Conservation (phyloP, 768 basidiomycete species). For the Lactarius hatsudake region DNA sequence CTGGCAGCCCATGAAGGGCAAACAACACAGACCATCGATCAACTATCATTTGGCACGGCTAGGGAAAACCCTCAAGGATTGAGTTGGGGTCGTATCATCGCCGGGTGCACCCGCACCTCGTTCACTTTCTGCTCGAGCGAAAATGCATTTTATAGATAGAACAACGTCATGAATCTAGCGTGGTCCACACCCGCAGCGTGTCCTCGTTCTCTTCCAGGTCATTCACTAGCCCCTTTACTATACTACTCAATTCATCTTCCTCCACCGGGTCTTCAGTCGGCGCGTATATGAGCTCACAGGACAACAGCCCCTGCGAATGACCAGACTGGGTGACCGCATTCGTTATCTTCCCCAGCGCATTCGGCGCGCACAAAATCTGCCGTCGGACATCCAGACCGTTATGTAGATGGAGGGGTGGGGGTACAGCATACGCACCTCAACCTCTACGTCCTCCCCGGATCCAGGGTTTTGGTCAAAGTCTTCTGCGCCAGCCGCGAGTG, state of each 20-base stretch:
- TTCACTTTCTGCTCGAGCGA: neutral
- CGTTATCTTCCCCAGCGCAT: constrained; percentile 20
- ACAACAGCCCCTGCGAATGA: constrained; percentile 20
- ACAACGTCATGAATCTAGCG: constrained; percentile 17
- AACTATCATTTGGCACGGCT: constrained; percentile 88
- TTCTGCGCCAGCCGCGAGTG: constrained; percentile 23
- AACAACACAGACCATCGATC: constrained; percentile 70
- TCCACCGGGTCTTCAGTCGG: constrained; percentile 30
- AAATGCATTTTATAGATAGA: neutral
- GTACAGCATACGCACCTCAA: constrained; percentile 16
- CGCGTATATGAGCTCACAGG: constrained; percentile 24
- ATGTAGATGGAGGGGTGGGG: neutral
- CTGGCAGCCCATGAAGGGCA: constrained; percentile 62
- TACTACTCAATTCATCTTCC: constrained; percentile 21
- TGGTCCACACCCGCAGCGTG: constrained; percentile 28
- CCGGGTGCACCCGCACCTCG: neutral
- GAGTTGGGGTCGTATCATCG: neutral
- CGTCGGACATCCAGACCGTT: neutral
- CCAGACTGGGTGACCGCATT: constrained; percentile 14
- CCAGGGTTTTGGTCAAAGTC: constrained; percentile 21
- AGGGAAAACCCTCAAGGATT: constrained; percentile 60
- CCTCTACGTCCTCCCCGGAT: constrained; percentile 11
- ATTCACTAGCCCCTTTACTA: constrained; percentile 19
- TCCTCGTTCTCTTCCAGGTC: constrained; percentile 26
- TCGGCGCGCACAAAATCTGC: constrained; percentile 26